Evolutionary conservation across 1,284 basidiomycete species (phyloP), one percentile per base, ranked within the genome.

Genomic region (Pseudozyma sp.): DNA sequence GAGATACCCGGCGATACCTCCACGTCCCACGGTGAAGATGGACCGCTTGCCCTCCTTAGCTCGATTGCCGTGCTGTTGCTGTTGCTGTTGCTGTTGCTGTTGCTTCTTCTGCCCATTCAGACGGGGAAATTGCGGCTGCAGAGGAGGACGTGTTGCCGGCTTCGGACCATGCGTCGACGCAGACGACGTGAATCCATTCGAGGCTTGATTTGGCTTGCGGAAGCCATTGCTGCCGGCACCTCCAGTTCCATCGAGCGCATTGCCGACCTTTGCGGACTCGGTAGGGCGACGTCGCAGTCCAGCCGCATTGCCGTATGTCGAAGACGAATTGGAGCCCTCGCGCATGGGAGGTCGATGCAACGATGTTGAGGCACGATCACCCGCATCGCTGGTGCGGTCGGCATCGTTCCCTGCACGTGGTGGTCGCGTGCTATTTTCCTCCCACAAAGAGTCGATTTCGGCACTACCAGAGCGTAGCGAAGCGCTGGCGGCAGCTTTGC

Each of bases 1-100:
- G n/a, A 99, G 88, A 85, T 99, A 99, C 5, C 97, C 97, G 2
- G 96, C 96, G 59, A 99, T 96, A 0, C 97, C 96, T 60, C 96
- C 96, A 80, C 82, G 72, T 9, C 96, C 97, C 25, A 97, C 93
- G 1, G 93, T 96, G 85, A 96, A 99, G 35, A 99, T 84, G 36
- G 80, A 80, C 10, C 71, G 74, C 39, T 64, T 66, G 36, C 62
- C 71, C 4, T 74, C 67, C 39, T 61, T 70, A 40, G 39, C 35
- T 25, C 62, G 59, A 10, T 62, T 49, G 6, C 53, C 50, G 16
- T 45, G 39, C 12, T 57, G 58, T 9, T 53, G 67, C n/a, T 56
- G 53, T 21, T 39, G 63, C 6, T 42, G 38, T 16, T 55, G 42
- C 8, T 58, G 38, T 14, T 39, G 38, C 39, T 40, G 39, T n/a